Conservation (phyloP, 768 basidiomycete genomes). For the Xerocomellus amylosporus region DNA sequence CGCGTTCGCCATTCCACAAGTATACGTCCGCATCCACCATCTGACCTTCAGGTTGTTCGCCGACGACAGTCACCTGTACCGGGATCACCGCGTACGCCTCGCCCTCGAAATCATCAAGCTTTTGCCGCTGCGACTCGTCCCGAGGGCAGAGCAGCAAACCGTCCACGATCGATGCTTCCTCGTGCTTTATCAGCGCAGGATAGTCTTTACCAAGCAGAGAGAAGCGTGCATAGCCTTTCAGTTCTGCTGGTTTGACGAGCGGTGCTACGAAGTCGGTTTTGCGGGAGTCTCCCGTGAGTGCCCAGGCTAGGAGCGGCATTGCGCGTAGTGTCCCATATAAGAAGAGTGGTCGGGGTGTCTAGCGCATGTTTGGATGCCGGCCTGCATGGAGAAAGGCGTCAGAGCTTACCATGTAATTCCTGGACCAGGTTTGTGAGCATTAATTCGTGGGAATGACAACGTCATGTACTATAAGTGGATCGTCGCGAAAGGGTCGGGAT, state of each 20-base stretch:
- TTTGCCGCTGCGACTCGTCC: background rate
- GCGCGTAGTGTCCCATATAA: background rate
- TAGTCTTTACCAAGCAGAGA: background rate
- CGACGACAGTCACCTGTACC: background rate
- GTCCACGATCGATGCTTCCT: background rate
- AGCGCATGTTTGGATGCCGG: no score
- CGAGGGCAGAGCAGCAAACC: background rate
- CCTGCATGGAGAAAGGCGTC: no score
- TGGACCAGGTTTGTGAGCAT: no score
- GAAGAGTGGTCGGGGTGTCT: background rate
- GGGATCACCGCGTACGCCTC: background rate
- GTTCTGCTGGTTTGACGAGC: background rate
- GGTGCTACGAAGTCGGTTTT: background rate
- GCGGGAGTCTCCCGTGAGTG: background rate
- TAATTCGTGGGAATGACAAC: no score
- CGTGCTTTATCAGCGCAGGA: background rate
- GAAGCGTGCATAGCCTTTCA: background rate
- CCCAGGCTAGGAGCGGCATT: background rate
- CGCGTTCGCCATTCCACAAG: background rate
- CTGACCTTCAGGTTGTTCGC: background rate
- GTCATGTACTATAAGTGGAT: no score
- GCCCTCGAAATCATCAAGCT: constrained; percentile 1
- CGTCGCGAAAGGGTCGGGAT: no score
- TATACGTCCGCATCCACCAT: background rate
- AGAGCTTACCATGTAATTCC: no score